A percentile compares a stretch with the other conserved stretches of the same genome.
phyloP scores from a whole-genome alignment of 306 rosid genomes.

The Trichosanthes cucumerina region DNA sequence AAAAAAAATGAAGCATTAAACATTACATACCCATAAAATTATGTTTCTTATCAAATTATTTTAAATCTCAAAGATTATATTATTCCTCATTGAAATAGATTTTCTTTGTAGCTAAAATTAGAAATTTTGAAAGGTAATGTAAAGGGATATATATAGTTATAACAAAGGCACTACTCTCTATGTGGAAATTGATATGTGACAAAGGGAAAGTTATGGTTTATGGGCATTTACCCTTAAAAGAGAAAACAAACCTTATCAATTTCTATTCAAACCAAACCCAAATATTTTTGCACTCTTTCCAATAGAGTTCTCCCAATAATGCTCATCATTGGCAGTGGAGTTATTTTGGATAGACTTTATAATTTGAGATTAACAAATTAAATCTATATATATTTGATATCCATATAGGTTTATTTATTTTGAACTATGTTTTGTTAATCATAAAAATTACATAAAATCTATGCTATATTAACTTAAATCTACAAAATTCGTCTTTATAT shows the following conservation, averaged over 20 bases:
- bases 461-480: no score
- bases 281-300: background rate
- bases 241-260: conserved; percentile 1
- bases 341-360: no score
- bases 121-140: background rate
- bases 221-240: background rate
- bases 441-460: no score
- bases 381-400: no score
- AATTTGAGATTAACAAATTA: no score
- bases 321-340: background rate
- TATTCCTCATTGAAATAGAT: background rate
- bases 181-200: conserved; percentile 2
- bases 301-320: background rate
- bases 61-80: no score
- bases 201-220: background rate
- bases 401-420: no score
- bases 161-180: background rate
- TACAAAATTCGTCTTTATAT: no score
- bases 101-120: background rate
- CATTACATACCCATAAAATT: no score
- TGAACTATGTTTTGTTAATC: no score
- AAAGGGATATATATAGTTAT: background rate
- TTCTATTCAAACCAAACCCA: background rate
- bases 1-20: no score
- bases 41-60: no score